These are phyloP conservation scores for Biancaea sappan DNA, from an alignment of 306 rosid genomes.

Conservation along the genomic window DNA sequence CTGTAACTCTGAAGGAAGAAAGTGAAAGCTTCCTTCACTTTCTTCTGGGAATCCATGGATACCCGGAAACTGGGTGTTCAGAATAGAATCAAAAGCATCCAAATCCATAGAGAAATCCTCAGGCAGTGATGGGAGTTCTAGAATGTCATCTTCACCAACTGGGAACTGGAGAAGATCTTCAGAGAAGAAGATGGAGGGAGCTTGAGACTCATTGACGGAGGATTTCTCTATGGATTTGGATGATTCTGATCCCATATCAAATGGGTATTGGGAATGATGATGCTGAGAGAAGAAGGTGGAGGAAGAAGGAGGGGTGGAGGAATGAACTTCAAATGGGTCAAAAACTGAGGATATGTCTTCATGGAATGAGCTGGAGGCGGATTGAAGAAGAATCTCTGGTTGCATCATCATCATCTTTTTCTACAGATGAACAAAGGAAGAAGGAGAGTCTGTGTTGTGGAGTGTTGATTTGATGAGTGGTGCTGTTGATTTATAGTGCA, in stretches of 20 bases:
- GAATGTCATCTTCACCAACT: constrained; percentile 13
- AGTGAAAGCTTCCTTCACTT: constrained; percentile 47
- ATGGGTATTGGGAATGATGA: constrained; percentile 11
- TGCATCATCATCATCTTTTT: constrained; percentile 33
- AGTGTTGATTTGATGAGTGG: not conserved
- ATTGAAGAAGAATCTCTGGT: constrained; percentile 24
- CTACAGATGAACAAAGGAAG: not conserved
- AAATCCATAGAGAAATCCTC: constrained; percentile 41
- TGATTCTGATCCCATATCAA: constrained; percentile 21
- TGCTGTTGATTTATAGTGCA: not conserved
- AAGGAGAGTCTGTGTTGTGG: not conserved
- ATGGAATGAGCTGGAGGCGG: constrained; percentile 36
- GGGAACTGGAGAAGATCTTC: constrained; percentile 18
- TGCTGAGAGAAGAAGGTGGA: constrained; percentile 17
- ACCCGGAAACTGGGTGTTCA: constrained; percentile 7
- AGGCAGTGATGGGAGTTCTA: constrained; percentile 31
- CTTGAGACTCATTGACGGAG: constrained; percentile 26
- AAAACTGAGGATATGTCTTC: constrained; percentile 8
- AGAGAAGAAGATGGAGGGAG: not conserved
- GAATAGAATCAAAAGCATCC: constrained; percentile 33
- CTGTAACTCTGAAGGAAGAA: constrained; percentile 20
- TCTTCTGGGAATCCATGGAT: constrained; percentile 22
- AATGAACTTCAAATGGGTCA: constrained; percentile 24
- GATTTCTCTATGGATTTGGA: constrained; percentile 38
- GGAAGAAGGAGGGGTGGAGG: constrained; percentile 25